Percentiles rank a stretch among this genome's conserved stretches.
Evolutionary conservation across 805 yeast genomes (phyloP).

Genomic region (Myxozyma monticola): DNA sequence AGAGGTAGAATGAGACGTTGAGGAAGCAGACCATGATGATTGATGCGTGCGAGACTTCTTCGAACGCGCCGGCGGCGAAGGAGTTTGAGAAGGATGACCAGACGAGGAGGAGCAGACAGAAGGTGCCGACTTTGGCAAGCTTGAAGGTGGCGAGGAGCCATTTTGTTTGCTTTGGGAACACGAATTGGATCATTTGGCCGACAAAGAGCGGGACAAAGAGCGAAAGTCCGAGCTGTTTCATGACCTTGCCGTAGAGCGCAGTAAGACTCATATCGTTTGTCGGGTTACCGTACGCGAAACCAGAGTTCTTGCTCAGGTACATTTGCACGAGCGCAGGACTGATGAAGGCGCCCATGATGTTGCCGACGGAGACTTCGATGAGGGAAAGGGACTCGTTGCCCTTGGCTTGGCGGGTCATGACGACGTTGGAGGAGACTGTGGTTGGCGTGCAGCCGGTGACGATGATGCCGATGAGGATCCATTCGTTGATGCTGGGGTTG

Average conservation of each 20-base stretch:
- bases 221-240: slow-evolving; percentile 83
- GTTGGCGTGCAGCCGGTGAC: slow-evolving; percentile 89
- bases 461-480: slow-evolving; percentile 79
- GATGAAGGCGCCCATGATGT: slow-evolving; percentile 78
- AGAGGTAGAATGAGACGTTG: slow-evolving; percentile 74
- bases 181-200: slow-evolving; percentile 79
- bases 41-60: slow-evolving; percentile 63
- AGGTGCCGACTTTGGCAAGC: slow-evolving; percentile 71
- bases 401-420: slow-evolving; percentile 83
- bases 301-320: slow-evolving; percentile 55
- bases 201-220: slow-evolving; percentile 83
- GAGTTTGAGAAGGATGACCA: slow-evolving; percentile 52
- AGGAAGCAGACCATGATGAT: slow-evolving; percentile 78
- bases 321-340: slow-evolving; percentile 83
- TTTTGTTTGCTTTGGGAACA: slow-evolving; percentile 63
- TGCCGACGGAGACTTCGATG: slow-evolving; percentile 84
- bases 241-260: slow-evolving; percentile 66
- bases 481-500: slow-evolving; percentile 61
- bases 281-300: slow-evolving; percentile 78
- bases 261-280: slow-evolving; percentile 48
- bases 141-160: slow-evolving; percentile 59
- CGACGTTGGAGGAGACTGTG: slow-evolving; percentile 87
- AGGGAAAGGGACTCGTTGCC: slow-evolving; percentile 78
- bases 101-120: slow-evolving; percentile 76
- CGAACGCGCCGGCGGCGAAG: slow-evolving; percentile 77